Evolutionary conservation across 306 rosid species (phyloP), one percentile per base, ranked within the genome.

Genomic region (Hippophae tibetana): DNA sequence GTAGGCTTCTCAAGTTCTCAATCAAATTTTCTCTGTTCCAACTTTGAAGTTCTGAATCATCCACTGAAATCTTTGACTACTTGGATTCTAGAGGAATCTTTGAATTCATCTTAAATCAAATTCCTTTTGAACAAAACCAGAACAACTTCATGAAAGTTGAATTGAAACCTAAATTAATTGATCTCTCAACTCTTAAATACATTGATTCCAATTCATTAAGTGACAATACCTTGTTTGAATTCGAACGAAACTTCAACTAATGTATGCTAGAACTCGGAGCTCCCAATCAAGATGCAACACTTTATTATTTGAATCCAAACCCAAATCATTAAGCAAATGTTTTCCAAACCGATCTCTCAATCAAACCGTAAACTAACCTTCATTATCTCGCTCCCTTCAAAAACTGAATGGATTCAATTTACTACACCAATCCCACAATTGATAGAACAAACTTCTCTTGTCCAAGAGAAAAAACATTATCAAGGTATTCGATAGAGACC

Each of bases 401-500:
- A 80, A 8, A 86, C 86, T 13, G 82, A 78, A 54, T 84, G 87
- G 97, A 82, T 89, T 47, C 80, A 52, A 1, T 86, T 84, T 48
- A 74, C 78, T 0, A 63, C 13, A 4, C 56, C 63, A 26, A 26
- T 26, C 1, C 41, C 47, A 23, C 8, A 13, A 18, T 43, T 11
- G 9, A 12, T n/a, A 5, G 54, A 47, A 23, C 26, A 27, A 56
- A 64, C 54, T 3, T 18, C 47, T 10, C 13, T 64, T 41, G 46
- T 1, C 1, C 42, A 55, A 23, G 74, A 71, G 61, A 57, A 51
- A 53, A 68, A 18, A 56, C 81, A 68, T 66, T 79, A 89, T 73
- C 57, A 95, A 11, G 97, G 97, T 0, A 90, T 89, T 40, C 78
- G 97, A 5, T 83, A 62, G 23, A 43, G 97, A 59, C 95, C 95